A percentile compares a stretch with the other conserved stretches of the same genome.
Evolutionary conservation across 2,329 filamentous ascomycete species (phyloP).

Genomic region (Neonectria hederae): DNA sequence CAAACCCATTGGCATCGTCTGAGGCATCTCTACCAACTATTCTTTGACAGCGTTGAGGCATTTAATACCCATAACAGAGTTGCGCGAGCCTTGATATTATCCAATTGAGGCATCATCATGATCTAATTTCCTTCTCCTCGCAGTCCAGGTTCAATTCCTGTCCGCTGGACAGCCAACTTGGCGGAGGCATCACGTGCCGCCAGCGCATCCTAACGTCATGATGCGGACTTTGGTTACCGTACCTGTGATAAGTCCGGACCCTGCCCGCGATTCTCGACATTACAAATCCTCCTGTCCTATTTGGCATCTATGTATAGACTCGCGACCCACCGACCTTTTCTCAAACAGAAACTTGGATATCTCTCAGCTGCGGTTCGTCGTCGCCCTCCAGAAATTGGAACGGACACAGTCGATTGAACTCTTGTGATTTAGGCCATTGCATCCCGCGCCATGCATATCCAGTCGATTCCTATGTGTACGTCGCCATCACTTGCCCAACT

Average conservation of each 20-base stretch:
- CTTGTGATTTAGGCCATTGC: slow-evolving; percentile 25
- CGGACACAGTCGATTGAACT: slow-evolving; percentile 1
- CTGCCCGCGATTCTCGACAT: slow-evolving; percentile 27
- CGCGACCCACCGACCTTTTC: slow-evolving; percentile 48
- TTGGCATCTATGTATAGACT: slow-evolving; percentile 55
- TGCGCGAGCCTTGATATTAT: not conserved
- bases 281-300: slow-evolving; percentile 40
- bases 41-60: not conserved
- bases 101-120: not conserved
- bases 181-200: slow-evolving; percentile 36
- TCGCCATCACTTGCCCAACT: slow-evolving; percentile 28
- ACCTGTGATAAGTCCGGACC: slow-evolving; percentile 19
- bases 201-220: slow-evolving; percentile 37
- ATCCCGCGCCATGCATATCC: slow-evolving; percentile 75
- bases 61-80: slow-evolving; percentile 26
- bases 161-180: not conserved
- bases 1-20: slow-evolving; percentile 67
- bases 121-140: not conserved
- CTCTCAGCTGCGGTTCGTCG: slow-evolving; percentile 35
- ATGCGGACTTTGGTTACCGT: slow-evolving; percentile 20
- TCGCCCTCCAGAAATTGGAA: not conserved
- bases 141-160: not conserved
- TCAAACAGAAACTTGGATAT: slow-evolving; percentile 45
- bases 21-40: slow-evolving; percentile 18
- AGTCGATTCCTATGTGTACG: slow-evolving; percentile 90